A percentile compares a stretch with the other conserved stretches of the same genome.
phyloP scores from a whole-genome alignment of 139 green algal genomes.

The Pleodorina starrii region DNA sequence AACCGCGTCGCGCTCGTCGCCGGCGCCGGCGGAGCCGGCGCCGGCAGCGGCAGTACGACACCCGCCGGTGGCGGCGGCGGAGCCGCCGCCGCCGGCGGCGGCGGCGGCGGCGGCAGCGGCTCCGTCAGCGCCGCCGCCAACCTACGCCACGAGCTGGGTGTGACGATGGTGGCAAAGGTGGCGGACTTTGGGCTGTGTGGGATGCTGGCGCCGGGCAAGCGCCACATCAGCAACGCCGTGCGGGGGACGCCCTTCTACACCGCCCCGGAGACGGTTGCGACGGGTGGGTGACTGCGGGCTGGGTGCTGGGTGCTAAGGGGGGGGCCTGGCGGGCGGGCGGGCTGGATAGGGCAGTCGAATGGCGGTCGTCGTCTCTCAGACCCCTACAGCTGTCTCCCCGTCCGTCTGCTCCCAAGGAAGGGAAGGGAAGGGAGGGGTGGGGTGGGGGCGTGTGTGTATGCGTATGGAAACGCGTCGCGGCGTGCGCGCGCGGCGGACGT shows the following conservation, averaged over 20 bases:
- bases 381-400: too few relatives aligned
- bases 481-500: too few relatives aligned
- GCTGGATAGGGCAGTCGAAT: too few relatives aligned
- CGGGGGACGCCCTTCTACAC: conserved; percentile 55
- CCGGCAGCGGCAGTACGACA: neutral
- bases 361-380: too few relatives aligned
- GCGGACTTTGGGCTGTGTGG: conserved; percentile 63
- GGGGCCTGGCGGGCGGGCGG: too few relatives aligned
- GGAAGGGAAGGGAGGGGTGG: too few relatives aligned
- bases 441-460: too few relatives aligned
- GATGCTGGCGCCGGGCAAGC: conserved; percentile 50
- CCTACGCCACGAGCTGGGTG: conserved; percentile 8
- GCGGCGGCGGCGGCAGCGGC: neutral
- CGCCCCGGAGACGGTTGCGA: conserved; percentile 40
- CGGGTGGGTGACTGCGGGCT: neutral
- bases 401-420: too few relatives aligned
- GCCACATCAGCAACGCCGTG: conserved; percentile 59
- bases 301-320: too few relatives aligned
- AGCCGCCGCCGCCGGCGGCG: neutral
- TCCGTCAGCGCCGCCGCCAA: neutral
- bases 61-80: neutral
- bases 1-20: neutral
- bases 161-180: conserved; percentile 33
- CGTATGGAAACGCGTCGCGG: too few relatives aligned
- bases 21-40: neutral